Conservation (phyloP, 108 stramenopile species). For the Fragilaria crotonensis region DNA sequence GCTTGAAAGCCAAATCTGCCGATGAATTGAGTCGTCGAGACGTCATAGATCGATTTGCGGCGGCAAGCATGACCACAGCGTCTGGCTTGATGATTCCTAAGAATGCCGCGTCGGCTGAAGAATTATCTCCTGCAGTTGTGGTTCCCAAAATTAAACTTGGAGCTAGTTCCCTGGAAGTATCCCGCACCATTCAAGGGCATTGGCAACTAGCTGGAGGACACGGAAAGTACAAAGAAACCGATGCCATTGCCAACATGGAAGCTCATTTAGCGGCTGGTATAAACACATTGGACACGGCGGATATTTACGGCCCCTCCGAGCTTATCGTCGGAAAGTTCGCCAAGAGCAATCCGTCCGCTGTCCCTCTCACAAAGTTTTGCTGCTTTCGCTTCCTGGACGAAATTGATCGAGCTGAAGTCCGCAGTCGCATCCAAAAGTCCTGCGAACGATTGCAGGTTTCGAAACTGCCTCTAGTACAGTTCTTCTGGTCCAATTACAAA, state of each 20-base stretch:
- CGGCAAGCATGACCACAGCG: neutral
- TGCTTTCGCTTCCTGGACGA: constrained; percentile 42
- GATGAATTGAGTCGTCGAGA: constrained; percentile 8
- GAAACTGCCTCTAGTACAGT: constrained; percentile 32
- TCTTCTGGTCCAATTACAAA: constrained; percentile 42
- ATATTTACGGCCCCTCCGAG: constrained; percentile 51
- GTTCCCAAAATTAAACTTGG: constrained; percentile 31
- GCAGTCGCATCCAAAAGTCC: constrained; percentile 19
- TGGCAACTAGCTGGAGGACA: constrained; percentile 63
- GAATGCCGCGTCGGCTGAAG: neutral
- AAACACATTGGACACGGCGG: constrained; percentile 49
- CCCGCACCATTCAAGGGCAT: constrained; percentile 44
- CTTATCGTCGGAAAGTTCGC: constrained; percentile 41
- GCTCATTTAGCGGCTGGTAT: constrained; percentile 34
- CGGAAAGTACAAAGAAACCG: constrained; percentile 30
- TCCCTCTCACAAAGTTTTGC: constrained; percentile 47
- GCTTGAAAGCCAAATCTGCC: no score
- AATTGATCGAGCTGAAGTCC: constrained; percentile 34
- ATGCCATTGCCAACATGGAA: constrained; percentile 37
- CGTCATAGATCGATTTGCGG: neutral
- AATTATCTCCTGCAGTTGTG: neutral
- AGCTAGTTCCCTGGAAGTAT: constrained; percentile 17
- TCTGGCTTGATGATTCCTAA: constrained; percentile 5
- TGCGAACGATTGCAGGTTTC: constrained; percentile 36
- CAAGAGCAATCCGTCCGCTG: constrained; percentile 14